Evolutionary conservation across 2,329 filamentous ascomycete species (phyloP), one percentile per base, ranked within the genome.

Genomic region (Lasiodiplodia sp.): DNA sequence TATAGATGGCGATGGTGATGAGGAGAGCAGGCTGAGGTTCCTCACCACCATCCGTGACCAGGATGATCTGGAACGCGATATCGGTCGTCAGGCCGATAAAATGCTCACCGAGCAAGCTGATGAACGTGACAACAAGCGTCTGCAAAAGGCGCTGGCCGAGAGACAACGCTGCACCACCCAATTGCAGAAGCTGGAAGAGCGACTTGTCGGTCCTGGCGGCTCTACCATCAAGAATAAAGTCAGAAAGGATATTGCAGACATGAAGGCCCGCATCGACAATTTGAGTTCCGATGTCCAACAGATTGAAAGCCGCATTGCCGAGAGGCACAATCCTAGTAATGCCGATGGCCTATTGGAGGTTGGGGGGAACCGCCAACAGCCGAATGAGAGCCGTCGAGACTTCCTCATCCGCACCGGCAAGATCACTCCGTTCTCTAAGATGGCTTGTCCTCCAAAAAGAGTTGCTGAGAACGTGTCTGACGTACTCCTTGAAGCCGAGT

Each of bases 351-450:
- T 84, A 11, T 73, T 80, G 8, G 80, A 79, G 37, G 77, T 80
- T 23, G 83, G 81, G 57, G 86, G 86, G 34, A 88, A 86, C 65
- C 85, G 86, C 69, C 88, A 88, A 66, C 81, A 95, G 68, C 89
- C 92, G 1, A 92, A 92, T 70, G 96, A 98, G 82, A 93, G 88
- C 28, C 90, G 93, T 70, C 88, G 94, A 63, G 94, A 97, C 57
- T 99, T 92, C 77, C 87, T 99, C 57, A 96, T 99, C 60, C 90
- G 96, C 34, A 99, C 95, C 0, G 96, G 96, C 70, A 98, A 98
- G 81, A 98, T 99, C 73, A 99, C 96, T 0, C 96, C 96, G 0
- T 99, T 99, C 75, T 92, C 94, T 8, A 92, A 91, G 71, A 87
- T 97, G 73, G 89, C 88, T 16, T 85, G 87, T n/a, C 82, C 89